A percentile compares a stretch with the other conserved stretches of the same genome.
Evolutionary conservation across 2,329 filamentous ascomycete species (phyloP).

Genomic region (Tolypocladium ovalisporum): DNA sequence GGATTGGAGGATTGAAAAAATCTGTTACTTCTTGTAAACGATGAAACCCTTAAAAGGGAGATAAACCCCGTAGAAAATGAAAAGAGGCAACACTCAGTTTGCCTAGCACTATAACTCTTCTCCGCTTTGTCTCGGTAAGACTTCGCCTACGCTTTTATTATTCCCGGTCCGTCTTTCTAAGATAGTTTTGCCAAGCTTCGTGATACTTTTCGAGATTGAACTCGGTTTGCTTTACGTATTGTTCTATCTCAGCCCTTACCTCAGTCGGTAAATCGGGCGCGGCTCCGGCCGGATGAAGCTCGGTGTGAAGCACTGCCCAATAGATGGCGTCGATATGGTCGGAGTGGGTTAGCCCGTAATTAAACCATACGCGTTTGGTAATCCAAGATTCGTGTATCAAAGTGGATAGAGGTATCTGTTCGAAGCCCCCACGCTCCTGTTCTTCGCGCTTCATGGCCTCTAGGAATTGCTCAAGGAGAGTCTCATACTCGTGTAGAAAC

Average conservation of each 20-base stretch:
- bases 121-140: not conserved
- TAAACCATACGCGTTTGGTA: not conserved
- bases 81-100: not conserved
- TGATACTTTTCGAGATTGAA: not conserved
- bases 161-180: not conserved
- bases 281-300: not conserved
- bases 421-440: not conserved
- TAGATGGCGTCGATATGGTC: not conserved
- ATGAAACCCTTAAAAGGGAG: not conserved
- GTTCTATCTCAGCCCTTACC: not conserved
- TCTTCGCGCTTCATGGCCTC: not conserved
- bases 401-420: not conserved
- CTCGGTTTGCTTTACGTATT: not conserved
- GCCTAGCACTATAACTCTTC: not conserved
- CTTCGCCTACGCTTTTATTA: too few species aligned
- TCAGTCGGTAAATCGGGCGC: not conserved
- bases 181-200: not conserved
- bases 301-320: not conserved
- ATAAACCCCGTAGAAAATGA: not conserved
- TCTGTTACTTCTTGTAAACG: not conserved
- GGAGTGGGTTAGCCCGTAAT: not conserved
- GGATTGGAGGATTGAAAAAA: not conserved
- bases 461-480: not conserved
- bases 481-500: not conserved
- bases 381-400: not conserved